Percentiles rank a stretch among this genome's conserved stretches.
Conservation (phyloP, 2,329 filamentous ascomycete genomes). For the Fusarium sp. region DNA sequence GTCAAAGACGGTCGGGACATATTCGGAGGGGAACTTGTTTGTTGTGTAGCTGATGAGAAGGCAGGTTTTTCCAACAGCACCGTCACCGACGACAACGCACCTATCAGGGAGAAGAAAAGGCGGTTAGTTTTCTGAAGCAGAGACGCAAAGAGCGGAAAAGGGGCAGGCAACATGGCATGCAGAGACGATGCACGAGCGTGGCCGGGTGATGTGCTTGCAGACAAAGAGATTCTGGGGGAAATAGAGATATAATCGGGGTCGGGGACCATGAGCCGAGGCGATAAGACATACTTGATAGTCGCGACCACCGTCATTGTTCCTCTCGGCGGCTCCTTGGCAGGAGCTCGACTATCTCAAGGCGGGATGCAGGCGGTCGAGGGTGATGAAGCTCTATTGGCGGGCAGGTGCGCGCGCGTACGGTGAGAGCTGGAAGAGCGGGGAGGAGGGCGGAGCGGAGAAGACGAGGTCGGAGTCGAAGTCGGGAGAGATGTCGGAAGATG, state of each 20-base stretch:
- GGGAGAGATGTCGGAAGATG: constrained; percentile 14
- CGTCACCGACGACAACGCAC: constrained; percentile 98
- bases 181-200: constrained; percentile 37
- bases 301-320: constrained; percentile 72
- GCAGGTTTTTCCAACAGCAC: constrained; percentile 99
- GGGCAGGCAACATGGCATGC: constrained; percentile 10
- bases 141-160: constrained; percentile 5
- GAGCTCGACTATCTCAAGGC: constrained; percentile 51
- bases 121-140: constrained; percentile 39
- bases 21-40: constrained; percentile 99
- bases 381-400: constrained; percentile 45
- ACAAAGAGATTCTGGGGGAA: constrained; percentile 6
- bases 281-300: constrained; percentile 73
- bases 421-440: constrained; percentile 33
- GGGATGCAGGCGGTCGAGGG: constrained; percentile 45
- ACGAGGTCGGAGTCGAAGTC: constrained; percentile 27
- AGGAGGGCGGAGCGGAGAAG: constrained; percentile 34
- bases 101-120: constrained; percentile 62
- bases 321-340: constrained; percentile 57
- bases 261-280: constrained; percentile 24
- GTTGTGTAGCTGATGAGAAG: constrained; percentile 99
- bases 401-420: constrained; percentile 42
- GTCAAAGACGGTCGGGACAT: constrained; percentile 98
- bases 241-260: constrained; percentile 15
- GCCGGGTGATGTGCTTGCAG: constrained; percentile 4